A percentile compares a stretch with the other conserved stretches of the same genome.
These are phyloP conservation scores for Geotrichum cucujoidarum DNA, from an alignment of 1,139 yeast species.

Conservation along the genomic window DNA sequence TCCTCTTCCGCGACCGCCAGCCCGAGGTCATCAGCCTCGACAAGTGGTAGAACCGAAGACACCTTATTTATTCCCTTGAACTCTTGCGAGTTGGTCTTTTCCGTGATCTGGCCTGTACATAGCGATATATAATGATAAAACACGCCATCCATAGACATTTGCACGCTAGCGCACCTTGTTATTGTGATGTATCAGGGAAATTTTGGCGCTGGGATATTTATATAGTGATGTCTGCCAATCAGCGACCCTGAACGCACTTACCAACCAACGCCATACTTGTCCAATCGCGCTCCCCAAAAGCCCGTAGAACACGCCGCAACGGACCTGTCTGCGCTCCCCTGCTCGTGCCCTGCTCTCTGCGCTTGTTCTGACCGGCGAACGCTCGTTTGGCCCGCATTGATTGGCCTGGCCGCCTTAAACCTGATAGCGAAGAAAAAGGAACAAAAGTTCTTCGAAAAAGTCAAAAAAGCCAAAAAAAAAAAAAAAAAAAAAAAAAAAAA, in stretches of 20 bases:
- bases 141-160: too few relatives aligned
- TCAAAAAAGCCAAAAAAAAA: too few relatives aligned
- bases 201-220: too few relatives aligned
- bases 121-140: too few relatives aligned
- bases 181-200: too few relatives aligned
- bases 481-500: too few relatives aligned
- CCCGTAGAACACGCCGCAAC: too few relatives aligned
- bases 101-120: neutral
- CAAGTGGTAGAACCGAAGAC: slow-evolving; percentile 3
- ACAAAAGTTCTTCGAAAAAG: too few relatives aligned
- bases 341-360: neutral
- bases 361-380: neutral
- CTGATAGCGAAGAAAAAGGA: neutral
- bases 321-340: neutral
- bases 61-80: neutral
- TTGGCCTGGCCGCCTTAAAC: neutral
- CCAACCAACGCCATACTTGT: neutral
- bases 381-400: neutral
- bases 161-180: too few relatives aligned
- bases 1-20: slow-evolving; percentile 16
- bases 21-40: slow-evolving; percentile 17
- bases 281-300: neutral
- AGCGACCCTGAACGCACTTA: neutral
- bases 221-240: neutral
- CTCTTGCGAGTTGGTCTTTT: neutral